phyloP scores from a whole-genome alignment of 2,329 filamentous ascomycete species.

The Ophiostoma ulmi region DNA sequence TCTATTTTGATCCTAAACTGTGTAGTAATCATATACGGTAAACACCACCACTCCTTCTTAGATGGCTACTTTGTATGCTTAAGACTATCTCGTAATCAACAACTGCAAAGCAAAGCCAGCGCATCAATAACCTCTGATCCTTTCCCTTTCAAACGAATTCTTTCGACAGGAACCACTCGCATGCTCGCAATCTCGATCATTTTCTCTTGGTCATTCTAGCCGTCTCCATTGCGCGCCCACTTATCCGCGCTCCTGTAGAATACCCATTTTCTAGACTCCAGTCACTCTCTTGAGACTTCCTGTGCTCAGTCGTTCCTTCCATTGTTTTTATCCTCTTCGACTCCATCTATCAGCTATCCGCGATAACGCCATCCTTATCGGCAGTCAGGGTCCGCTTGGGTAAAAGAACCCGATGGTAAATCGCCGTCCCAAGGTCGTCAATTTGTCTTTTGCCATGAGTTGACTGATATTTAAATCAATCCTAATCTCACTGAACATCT shows the following conservation, averaged over 20 bases:
- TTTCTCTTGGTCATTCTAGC: not conserved
- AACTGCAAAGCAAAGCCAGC: not conserved
- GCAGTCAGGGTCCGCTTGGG: slow-evolving; percentile 12
- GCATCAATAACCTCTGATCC: not conserved
- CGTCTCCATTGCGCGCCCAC: not conserved
- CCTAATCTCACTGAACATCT: not conserved
- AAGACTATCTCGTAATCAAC: not conserved
- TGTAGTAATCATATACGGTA: not conserved
- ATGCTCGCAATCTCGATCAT: not conserved
- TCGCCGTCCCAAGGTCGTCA: not conserved
- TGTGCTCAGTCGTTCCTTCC: not conserved
- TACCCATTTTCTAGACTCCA: slow-evolving; percentile 8
- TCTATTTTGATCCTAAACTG: not conserved
- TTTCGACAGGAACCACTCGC: not conserved
- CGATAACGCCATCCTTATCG: slow-evolving; percentile 10
- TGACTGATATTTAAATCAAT: too few relatives aligned
- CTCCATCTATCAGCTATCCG: slow-evolving; percentile 3
- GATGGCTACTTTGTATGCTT: not conserved
- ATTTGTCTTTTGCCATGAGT: too few relatives aligned
- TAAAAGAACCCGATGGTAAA: not conserved
- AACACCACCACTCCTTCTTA: not conserved
- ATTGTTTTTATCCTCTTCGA: not conserved
- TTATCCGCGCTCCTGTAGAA: slow-evolving; percentile 5
- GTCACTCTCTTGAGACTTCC: not conserved
- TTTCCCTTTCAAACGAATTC: not conserved